Evolutionary conservation across 352 stramenopile species (phyloP).

Genomic region (Globisporangium emineosum): DNA sequence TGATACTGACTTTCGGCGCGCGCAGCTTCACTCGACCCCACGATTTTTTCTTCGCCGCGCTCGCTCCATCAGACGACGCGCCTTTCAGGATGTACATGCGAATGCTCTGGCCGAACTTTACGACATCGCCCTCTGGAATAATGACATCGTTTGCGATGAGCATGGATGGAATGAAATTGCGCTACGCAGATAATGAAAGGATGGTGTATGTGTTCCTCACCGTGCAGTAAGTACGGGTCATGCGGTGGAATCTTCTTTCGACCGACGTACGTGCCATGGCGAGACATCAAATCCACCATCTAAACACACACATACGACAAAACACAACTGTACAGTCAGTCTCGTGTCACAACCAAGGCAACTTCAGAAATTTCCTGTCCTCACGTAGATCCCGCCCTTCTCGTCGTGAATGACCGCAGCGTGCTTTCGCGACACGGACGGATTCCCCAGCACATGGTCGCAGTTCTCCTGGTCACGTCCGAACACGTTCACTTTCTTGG

Average conservation of each 20-base stretch:
- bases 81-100: conserved; percentile 84
- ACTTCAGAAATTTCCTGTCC: conserved; percentile 9
- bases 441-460: conserved; percentile 86
- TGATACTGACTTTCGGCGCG: conserved; percentile 71
- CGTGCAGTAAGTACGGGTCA: conserved; percentile 77
- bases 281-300: conserved; percentile 88
- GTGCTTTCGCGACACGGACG: conserved; percentile 85
- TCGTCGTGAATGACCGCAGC: conserved; percentile 82
- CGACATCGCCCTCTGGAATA: conserved; percentile 65
- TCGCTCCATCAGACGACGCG: conserved; percentile 53
- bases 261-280: conserved; percentile 81
- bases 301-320: conserved; percentile 23
- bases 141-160: not conserved
- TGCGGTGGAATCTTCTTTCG: conserved; percentile 84
- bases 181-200: not conserved
- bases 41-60: conserved; percentile 73
- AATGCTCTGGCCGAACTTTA: conserved; percentile 88
- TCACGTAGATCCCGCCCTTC: conserved; percentile 79
- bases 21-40: conserved; percentile 77
- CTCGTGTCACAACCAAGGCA: not conserved
- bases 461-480: conserved; percentile 82
- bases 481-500: conserved; percentile 81
- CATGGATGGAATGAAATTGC: not conserved
- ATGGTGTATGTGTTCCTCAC: conserved; percentile 20
- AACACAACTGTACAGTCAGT: not conserved